Conservation (phyloP, 192 early-diverging fungal species). For the Podochytrium sp. region DNA sequence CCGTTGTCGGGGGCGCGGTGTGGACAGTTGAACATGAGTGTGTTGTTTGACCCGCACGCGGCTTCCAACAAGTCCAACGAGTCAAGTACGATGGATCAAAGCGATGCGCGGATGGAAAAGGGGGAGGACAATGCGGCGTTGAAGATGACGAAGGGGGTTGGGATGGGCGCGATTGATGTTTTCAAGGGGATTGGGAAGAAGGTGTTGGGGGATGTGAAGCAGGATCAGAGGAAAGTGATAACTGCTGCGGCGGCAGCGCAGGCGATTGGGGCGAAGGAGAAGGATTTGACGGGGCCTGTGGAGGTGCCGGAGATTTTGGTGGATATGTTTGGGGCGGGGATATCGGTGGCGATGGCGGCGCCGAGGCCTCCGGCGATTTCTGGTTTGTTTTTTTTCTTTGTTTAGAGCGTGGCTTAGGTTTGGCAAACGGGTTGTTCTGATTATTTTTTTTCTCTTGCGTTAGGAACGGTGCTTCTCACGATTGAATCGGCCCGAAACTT, state of each 20-base stretch:
- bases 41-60: slow-evolving; percentile 8
- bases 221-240: background rate
- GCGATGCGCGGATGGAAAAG: slow-evolving; percentile 6
- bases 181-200: slow-evolving; percentile 17
- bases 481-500: slow-evolving; percentile 55
- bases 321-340: background rate
- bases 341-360: background rate
- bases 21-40: slow-evolving; percentile 5
- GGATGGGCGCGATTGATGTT: background rate
- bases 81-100: background rate
- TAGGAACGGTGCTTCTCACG: slow-evolving; percentile 35
- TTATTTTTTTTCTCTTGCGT: background rate
- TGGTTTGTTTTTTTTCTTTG: background rate
- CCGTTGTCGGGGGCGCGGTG: slow-evolving; percentile 22
- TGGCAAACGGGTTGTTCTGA: background rate
- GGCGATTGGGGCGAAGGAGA: background rate
- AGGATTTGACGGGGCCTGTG: slow-evolving; percentile 5
- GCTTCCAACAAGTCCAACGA: background rate
- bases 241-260: background rate
- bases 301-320: background rate
- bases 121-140: slow-evolving; percentile 30
- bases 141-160: slow-evolving; percentile 26
- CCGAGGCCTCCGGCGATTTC: too few species aligned
- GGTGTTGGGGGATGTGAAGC: background rate
- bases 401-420: background rate